phyloP scores from a whole-genome alignment of 306 rosid genomes.

The Cucurbita argyrosperma region DNA sequence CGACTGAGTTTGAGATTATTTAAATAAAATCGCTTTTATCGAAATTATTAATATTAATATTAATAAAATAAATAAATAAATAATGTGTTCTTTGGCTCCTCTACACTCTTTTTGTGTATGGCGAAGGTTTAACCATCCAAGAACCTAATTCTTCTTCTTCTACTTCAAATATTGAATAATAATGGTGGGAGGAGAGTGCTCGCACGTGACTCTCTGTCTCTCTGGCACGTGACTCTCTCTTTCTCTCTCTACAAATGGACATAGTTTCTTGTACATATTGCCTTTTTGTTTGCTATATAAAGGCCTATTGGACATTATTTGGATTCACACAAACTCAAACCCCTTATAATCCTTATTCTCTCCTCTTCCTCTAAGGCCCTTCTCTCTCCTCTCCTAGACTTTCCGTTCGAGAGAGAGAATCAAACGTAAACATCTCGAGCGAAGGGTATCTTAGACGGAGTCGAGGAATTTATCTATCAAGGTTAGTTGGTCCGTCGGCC shows the following conservation, averaged over 20 bases:
- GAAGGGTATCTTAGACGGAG: neutral
- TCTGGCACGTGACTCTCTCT: neutral
- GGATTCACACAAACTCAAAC: neutral
- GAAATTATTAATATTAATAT: neutral
- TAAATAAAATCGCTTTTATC: slow-evolving; percentile 1
- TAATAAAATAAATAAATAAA: neutral
- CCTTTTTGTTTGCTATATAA: neutral
- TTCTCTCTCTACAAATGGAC: neutral
- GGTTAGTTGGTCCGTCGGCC: too few species aligned
- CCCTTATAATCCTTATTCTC: neutral
- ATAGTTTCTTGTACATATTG: neutral
- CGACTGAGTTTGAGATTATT: neutral
- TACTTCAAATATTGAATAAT: slow-evolving; percentile 4
- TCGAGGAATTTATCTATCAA: too few species aligned
- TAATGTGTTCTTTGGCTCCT: neutral
- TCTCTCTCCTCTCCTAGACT: neutral
- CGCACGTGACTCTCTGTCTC: slow-evolving; percentile 4
- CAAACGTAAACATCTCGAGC: neutral
- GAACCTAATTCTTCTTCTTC: slow-evolving; percentile 24
- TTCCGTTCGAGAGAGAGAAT: neutral
- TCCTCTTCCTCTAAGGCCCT: neutral
- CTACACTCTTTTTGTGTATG: neutral
- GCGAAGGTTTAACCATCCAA: neutral
- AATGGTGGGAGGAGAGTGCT: slow-evolving; percentile 17
- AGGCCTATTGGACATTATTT: neutral